Percentiles rank a stretch among this genome's conserved stretches.
Evolutionary conservation across 352 stramenopile species (phyloP).

Genomic region (Globisporangium spiculum): DNA sequence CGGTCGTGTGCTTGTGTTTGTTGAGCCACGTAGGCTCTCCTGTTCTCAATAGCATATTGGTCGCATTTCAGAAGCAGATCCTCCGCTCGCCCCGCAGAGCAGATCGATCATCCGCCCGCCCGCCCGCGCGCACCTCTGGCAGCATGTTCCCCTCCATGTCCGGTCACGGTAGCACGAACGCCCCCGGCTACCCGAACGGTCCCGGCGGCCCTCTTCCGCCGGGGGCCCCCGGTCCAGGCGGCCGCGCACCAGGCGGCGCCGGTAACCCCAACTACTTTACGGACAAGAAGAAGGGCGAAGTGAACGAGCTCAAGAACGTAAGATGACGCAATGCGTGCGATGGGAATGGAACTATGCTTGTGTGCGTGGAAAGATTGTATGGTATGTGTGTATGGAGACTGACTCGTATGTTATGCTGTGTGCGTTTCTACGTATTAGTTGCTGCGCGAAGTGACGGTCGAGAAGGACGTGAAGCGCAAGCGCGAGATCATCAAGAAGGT

Average conservation of each 20-base stretch:
- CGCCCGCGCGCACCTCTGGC: background rate
- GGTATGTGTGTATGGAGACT: background rate
- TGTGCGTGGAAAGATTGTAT: constrained; percentile 50
- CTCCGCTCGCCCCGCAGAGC: background rate
- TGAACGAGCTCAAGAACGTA: constrained; percentile 95
- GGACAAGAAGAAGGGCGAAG: constrained; percentile 94
- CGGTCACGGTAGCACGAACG: constrained; percentile 15
- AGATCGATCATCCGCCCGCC: background rate
- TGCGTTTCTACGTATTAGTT: background rate
- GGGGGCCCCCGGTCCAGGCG: constrained; percentile 14
- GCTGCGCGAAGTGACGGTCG: constrained; percentile 94
- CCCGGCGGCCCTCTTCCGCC: constrained; percentile 3
- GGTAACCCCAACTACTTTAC: constrained; percentile 80
- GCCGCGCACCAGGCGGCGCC: constrained; percentile 23
- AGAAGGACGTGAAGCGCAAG: constrained; percentile 96
- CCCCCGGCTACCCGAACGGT: constrained; percentile 17
- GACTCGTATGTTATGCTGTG: background rate
- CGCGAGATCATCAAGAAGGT: constrained; percentile 99
- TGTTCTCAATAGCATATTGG: no score
- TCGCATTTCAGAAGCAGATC: constrained; percentile 1
- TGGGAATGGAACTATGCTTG: background rate
- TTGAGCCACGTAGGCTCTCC: background rate
- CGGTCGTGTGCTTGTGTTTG: background rate
- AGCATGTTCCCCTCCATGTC: constrained; percentile 48
- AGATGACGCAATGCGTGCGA: constrained; percentile 12